Evolutionary conservation across 257 asterid genomes (phyloP), one percentile per base, ranked within the genome.

Genomic region (Solanum piurae): DNA sequence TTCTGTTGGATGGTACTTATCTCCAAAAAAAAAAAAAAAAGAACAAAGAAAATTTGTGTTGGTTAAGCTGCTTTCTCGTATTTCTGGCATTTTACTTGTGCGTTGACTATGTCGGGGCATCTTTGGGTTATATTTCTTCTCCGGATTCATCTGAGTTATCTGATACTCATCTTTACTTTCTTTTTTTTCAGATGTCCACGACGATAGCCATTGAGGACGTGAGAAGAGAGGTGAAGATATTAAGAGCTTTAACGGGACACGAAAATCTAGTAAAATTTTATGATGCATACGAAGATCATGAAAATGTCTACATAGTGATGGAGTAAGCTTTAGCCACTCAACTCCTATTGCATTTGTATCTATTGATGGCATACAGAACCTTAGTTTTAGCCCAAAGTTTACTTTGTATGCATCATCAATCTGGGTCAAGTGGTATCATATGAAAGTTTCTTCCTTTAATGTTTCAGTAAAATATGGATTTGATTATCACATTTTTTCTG

Each of bases 141-240:
- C 55, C 8, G 6, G 33, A 37, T 75, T 75, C 34, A 3, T 76
- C 23, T 38, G 83, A 76, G 16, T 38, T 12, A 23, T 76, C 34
- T 38, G 23, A 76, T 76, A 37, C 23, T 76, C 21, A 76, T 38
- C 23, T 38, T 76, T 38, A 12, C 34, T 76, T 87, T 4, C 18
- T 13, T 88, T 90, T 16, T 89, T 91, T 76, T 38, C 91, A 94
- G 96, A 94, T 94, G 95, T 91, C 94, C 36, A 94, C 95, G 6
- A 87, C 92, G 8, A 91, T 94, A 62, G 94, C 95, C 88, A 91
- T 93, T 74, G 94, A 94, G 88, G 95, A 93, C 33, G 91, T 90
- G 58, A 89, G 95, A 87, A 86, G 97, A 89, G 97, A 94, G 91
- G 95, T 93, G 46, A 93, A 92, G 90, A 92, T 94, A 69, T 89